Conservation (phyloP, 1,284 basidiomycete species). For the Malassezia sp. region DNA sequence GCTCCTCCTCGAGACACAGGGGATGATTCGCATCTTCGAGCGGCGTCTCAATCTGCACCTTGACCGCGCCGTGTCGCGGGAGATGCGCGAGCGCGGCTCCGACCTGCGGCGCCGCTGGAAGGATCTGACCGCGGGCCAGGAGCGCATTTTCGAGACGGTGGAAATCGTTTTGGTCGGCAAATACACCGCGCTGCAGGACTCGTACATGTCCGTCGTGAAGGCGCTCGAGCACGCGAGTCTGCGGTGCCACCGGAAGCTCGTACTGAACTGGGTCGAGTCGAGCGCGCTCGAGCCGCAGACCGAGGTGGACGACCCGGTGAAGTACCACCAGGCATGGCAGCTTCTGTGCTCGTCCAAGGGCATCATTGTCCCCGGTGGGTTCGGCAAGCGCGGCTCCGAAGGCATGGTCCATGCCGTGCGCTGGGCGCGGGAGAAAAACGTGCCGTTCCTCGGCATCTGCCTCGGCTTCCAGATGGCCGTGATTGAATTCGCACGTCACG, state of each 20-base stretch:
- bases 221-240: conserved; percentile 93
- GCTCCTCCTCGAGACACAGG: conserved; percentile 79
- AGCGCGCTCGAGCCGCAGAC: conserved; percentile 74
- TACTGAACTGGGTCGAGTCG: conserved; percentile 74
- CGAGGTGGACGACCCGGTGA: conserved; percentile 67
- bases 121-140: conserved; percentile 72
- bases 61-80: conserved; percentile 53
- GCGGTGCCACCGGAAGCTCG: conserved; percentile 64
- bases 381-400: conserved; percentile 83
- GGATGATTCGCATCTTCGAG: conserved; percentile 72
- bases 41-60: conserved; percentile 65
- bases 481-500: conserved; percentile 82
- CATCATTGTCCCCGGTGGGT: conserved; percentile 65
- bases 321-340: conserved; percentile 92
- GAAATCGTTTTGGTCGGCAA: conserved; percentile 90
- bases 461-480: conserved; percentile 96
- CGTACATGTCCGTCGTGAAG: conserved; percentile 97
- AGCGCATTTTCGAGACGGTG: conserved; percentile 80
- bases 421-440: conserved; percentile 86
- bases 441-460: conserved; percentile 93
- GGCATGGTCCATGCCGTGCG: conserved; percentile 96
- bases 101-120: conserved; percentile 66
- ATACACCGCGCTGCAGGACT: conserved; percentile 93
- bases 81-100: conserved; percentile 57
- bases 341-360: conserved; percentile 68